These are phyloP conservation scores for Aspergillus clavatus DNA, from an alignment of 2,329 filamentous ascomycete species.

Conservation along the genomic window DNA sequence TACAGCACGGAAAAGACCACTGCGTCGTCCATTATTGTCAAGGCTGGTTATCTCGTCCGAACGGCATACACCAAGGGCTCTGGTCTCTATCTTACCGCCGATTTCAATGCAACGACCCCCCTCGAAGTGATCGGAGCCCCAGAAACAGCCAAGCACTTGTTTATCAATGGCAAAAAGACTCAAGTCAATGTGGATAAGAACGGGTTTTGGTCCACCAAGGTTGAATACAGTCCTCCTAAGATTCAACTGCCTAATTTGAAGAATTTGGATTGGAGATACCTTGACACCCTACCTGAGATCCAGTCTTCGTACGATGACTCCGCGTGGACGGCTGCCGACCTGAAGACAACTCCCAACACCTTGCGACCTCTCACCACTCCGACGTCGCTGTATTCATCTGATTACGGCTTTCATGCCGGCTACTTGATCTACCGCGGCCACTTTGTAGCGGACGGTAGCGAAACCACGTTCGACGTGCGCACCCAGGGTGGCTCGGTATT, in stretches of 20 bases:
- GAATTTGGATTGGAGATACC: slow-evolving; percentile 60
- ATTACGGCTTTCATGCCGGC: slow-evolving; percentile 71
- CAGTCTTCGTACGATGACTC: slow-evolving; percentile 62
- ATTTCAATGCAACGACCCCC: slow-evolving; percentile 64
- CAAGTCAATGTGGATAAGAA: slow-evolving; percentile 38
- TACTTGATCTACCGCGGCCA: slow-evolving; percentile 65
- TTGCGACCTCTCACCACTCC: slow-evolving; percentile 55
- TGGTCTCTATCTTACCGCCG: slow-evolving; percentile 61
- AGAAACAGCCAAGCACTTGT: slow-evolving; percentile 51
- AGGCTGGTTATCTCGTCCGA: slow-evolving; percentile 42
- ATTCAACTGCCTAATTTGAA: slow-evolving; percentile 56
- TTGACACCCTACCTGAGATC: slow-evolving; percentile 69
- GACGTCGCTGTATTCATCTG: slow-evolving; percentile 61
- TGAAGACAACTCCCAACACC: slow-evolving; percentile 58
- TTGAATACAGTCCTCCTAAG: slow-evolving; percentile 48
- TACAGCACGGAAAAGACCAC: slow-evolving; percentile 28
- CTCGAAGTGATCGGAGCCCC: slow-evolving; percentile 65
- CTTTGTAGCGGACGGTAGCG: slow-evolving; percentile 60
- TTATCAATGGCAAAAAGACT: slow-evolving; percentile 55
- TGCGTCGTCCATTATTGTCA: slow-evolving; percentile 38
- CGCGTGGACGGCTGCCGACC: slow-evolving; percentile 58
- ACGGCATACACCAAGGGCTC: slow-evolving; percentile 50
- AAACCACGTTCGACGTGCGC: slow-evolving; percentile 52
- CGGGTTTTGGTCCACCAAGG: slow-evolving; percentile 49
- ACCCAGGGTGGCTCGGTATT: slow-evolving; percentile 66